These are phyloP conservation scores for Komagataella ulmi DNA, from an alignment of 805 yeast species.

Conservation along the genomic window DNA sequence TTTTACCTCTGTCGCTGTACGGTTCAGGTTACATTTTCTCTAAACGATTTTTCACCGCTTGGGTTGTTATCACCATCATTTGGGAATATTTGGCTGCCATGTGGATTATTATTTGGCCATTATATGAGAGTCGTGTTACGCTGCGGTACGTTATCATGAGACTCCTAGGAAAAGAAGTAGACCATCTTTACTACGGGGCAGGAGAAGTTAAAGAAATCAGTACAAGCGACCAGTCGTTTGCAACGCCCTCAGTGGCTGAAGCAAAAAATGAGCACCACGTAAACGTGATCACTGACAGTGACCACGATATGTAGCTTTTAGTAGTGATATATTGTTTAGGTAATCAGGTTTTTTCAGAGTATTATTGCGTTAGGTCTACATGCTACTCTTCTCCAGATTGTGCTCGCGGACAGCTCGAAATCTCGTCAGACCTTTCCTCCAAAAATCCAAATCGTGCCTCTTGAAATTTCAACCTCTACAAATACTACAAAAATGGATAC, in stretches of 20 bases:
- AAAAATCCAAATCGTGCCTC: not conserved
- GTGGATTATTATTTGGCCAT: slow-evolving; percentile 18
- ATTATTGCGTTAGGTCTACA: not conserved
- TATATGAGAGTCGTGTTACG: slow-evolving; percentile 19
- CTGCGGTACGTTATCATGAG: slow-evolving; percentile 6
- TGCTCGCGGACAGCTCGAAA: not conserved
- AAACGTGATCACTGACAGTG: not conserved
- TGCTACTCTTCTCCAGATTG: not conserved
- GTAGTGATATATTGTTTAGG: not conserved
- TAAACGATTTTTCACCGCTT: slow-evolving; percentile 18
- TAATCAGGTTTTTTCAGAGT: not conserved
- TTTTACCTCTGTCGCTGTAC: slow-evolving; percentile 19
- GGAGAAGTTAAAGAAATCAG: not conserved
- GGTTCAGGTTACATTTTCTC: slow-evolving; percentile 18
- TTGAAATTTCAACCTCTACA: not conserved
- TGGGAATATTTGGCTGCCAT: slow-evolving; percentile 19
- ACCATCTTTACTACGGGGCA: not conserved
- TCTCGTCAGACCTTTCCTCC: not conserved
- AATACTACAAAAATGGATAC: slow-evolving; percentile 10
- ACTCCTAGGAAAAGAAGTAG: slow-evolving; percentile 8
- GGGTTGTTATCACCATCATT: slow-evolving; percentile 20
- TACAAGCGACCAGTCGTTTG: not conserved
- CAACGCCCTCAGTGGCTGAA: not conserved
- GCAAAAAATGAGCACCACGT: not conserved
- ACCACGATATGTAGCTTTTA: not conserved